Percentiles rank a stretch among this genome's conserved stretches.
phyloP scores from a whole-genome alignment of 306 rosid genomes.

The Purshia tridentata region DNA sequence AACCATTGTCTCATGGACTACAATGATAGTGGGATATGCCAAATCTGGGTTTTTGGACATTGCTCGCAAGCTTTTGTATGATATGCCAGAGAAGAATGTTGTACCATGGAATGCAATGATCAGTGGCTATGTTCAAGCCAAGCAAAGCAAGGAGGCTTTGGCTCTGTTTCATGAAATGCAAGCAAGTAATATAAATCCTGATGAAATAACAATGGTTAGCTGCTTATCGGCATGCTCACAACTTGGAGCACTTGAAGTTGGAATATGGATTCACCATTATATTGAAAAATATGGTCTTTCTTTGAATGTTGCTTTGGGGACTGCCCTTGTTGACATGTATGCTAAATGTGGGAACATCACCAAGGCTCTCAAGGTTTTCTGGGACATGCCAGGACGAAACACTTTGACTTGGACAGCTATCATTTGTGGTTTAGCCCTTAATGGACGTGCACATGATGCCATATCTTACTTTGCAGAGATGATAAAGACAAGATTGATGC shows the following conservation, averaged over 20 bases:
- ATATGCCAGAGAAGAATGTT: conserved; percentile 50
- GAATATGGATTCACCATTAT: conserved; percentile 79
- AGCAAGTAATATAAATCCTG: conserved; percentile 51
- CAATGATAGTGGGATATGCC: conserved; percentile 75
- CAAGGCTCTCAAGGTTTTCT: conserved; percentile 66
- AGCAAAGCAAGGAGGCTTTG: conserved; percentile 62
- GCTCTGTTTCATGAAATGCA: conserved; percentile 82
- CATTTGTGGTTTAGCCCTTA: conserved; percentile 70
- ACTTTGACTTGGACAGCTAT: conserved; percentile 85
- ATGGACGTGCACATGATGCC: conserved; percentile 64
- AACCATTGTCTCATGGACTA: conserved; percentile 76
- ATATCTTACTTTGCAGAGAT: conserved; percentile 59
- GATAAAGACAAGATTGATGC: conserved; percentile 56
- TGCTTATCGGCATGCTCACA: conserved; percentile 84
- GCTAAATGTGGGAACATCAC: conserved; percentile 75
- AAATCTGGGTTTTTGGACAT: conserved; percentile 55
- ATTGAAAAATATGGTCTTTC: conserved; percentile 45
- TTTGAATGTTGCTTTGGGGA: conserved; percentile 65
- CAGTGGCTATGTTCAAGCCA: conserved; percentile 71
- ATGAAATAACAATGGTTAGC: conserved; percentile 61
- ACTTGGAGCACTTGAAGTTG: conserved; percentile 77
- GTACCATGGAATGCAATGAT: conserved; percentile 88
- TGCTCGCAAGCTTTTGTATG: conserved; percentile 49
- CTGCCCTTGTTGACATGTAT: conserved; percentile 83
- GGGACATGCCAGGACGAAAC: conserved; percentile 62